These are phyloP conservation scores for Aspergillus latus DNA, from an alignment of 2,329 filamentous ascomycete genomes.

Conservation along the genomic window DNA sequence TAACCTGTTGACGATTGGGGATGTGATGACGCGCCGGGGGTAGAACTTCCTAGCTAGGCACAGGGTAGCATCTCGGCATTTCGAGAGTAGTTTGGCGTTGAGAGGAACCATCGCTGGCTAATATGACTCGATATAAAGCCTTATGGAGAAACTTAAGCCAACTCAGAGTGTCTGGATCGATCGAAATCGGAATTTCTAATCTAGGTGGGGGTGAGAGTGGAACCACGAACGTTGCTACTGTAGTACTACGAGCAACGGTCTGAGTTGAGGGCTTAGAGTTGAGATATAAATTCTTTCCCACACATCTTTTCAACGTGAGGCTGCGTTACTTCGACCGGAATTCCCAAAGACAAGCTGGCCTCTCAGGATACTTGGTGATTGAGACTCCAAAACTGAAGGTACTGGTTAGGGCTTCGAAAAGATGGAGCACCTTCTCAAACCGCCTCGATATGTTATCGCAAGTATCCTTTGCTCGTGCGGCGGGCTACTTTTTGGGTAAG, in stretches of 20 bases:
- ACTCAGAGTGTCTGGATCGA: conserved; percentile 3
- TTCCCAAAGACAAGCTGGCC: background rate
- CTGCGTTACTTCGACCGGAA: too few relatives aligned
- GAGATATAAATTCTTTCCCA: background rate
- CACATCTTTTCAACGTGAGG: background rate
- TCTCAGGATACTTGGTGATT: background rate
- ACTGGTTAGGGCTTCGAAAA: background rate
- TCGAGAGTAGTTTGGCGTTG: too few relatives aligned
- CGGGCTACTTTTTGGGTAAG: conserved; percentile 22
- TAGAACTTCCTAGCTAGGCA: too few relatives aligned
- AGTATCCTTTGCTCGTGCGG: conserved; percentile 24
- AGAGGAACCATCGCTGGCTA: too few relatives aligned
- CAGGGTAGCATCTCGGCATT: too few relatives aligned
- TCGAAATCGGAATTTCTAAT: conserved; percentile 12
- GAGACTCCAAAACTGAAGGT: background rate
- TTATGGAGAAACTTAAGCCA: background rate
- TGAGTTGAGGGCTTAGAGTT: background rate
- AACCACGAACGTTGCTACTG: background rate
- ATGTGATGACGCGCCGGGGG: too few relatives aligned
- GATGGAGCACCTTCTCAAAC: conserved; percentile 13
- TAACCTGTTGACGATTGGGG: too few relatives aligned
- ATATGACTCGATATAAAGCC: too few relatives aligned
- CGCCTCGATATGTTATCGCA: conserved; percentile 21
- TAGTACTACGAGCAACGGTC: background rate
- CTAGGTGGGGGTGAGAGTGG: conserved; percentile 2